Base-by-base conservation (phyloP, 2,329 filamentous ascomycete genomes). In the Claviceps sp. region DNA sequence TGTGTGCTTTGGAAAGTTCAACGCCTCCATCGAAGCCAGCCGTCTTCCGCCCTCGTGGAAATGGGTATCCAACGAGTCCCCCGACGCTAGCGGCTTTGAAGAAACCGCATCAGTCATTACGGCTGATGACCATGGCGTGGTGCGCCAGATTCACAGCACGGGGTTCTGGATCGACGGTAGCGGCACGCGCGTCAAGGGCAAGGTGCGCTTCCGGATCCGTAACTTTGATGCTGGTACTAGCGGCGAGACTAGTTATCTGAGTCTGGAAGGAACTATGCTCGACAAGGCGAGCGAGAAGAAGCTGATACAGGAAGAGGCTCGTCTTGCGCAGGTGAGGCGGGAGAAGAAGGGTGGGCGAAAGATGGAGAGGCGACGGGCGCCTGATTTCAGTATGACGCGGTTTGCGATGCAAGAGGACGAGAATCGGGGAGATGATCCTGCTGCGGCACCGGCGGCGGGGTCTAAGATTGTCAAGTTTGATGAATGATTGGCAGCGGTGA, bases 1-100 rank as follows among this genome's bases (percentile, higher is more conserved):
- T 2, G 81, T 94, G 11, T 93, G 89, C 65, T 90, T 89, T 70
- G 91, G 91, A 66, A 81, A 89, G 58, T 97, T 97, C 75, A 95
- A 93, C 59, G 87, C 91, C 1, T 88, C 85, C 44, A 87, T 98
- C 54, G 85, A 91, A 60, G 76, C 84, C 22, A 80, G 79, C 55
- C 76, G 87, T 39, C 73, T 98, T 16, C 93, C 93, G 0, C 67
- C 71, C 14, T 77, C 78, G 24, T 98, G 91, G 93, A 81, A 73
- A 55, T 97, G 89, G 85, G 75, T 88, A 16, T 79, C 82, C 11
- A 75, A 81, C 38, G 72, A 70, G 51, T 62, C 67, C 6, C 59
- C 63, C 1, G 67, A 71, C 48, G 67, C 66, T 0, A 59, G 63
- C 13, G 65, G 63, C 30, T 68, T 75, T 51, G 73, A 76, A 47